Base-by-base conservation (phyloP, 306 rosid species). In the Sicyos baderoa region DNA sequence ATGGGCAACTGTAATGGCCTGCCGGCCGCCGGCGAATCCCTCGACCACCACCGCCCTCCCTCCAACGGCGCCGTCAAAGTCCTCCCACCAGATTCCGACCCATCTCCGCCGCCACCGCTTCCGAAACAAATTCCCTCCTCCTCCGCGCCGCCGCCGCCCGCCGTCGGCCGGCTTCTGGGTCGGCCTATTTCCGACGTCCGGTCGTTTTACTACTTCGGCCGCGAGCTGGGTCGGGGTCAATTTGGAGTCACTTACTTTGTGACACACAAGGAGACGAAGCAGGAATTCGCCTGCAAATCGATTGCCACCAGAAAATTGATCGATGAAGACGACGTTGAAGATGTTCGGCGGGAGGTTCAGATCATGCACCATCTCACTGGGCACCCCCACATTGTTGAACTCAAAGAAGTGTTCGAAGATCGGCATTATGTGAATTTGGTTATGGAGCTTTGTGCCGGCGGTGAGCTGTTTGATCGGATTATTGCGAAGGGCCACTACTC, bases 311-410 rank as follows among this genome's bases (percentile, higher is more conserved):
- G 97, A 40, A 93, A 89, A 80, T 91, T 93, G 32, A 48, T 82
- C 9, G 76, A 81, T 80, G 82, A 77, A 12, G 98, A 89, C 52
- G 98, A 93, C 69, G 54, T 89, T 29, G 98, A 93, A 5, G 98
- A 89, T 60, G 74, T 89, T 40, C 88, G 94, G 22, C 95, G 98
- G 6, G 97, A 89, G 79, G 97, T 89, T 4, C 98, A 93, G 79
- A 93, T 93, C 85, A 93, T 93, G 98, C 91, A 93, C 80, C 98
- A 93, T 75, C 92, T 93, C 60, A 93, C 98, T 18, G 98, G 98
- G 27, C 97, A 89, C 58, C 96, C 88, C 22, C 79, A 93, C 83
- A 81, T 89, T 53, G 97, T 93, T 4, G 97, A 93, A 85, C 98
- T 93, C 50, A 82, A 76, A 40, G 98, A 88, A 17, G 96, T 95